These are phyloP conservation scores for Pythium biforme DNA, from an alignment of 352 stramenopile genomes.

Conservation along the genomic window DNA sequence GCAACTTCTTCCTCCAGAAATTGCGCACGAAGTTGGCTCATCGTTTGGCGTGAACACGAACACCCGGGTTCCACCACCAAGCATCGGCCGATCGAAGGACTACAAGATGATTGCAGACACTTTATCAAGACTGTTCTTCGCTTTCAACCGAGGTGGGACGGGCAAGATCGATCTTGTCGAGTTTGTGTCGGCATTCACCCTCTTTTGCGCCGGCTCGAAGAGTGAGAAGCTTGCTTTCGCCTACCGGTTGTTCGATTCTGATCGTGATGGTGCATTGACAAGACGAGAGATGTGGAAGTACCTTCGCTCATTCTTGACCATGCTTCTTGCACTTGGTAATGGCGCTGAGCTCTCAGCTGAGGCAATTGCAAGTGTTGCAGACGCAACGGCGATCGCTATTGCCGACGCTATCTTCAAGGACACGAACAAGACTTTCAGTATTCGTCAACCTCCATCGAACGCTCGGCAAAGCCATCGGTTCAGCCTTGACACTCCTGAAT, in stretches of 20 bases:
- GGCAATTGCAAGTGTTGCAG: slow-evolving; percentile 75
- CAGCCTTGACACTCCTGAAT: slow-evolving; percentile 60
- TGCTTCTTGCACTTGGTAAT: slow-evolving; percentile 93
- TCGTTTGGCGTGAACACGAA: slow-evolving; percentile 68
- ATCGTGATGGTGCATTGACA: slow-evolving; percentile 89
- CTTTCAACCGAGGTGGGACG: slow-evolving; percentile 82
- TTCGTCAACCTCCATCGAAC: slow-evolving; percentile 31
- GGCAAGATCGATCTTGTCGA: slow-evolving; percentile 87
- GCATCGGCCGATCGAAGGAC: slow-evolving; percentile 63
- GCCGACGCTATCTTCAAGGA: slow-evolving; percentile 83
- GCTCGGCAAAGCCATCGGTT: slow-evolving; percentile 41
- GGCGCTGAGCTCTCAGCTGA: slow-evolving; percentile 78
- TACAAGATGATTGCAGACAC: slow-evolving; percentile 77
- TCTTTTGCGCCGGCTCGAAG: slow-evolving; percentile 95
- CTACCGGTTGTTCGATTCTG: slow-evolving; percentile 89
- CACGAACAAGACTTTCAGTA: slow-evolving; percentile 76
- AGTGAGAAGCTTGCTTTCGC: slow-evolving; percentile 93
- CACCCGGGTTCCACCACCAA: slow-evolving; percentile 52
- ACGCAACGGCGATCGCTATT: slow-evolving; percentile 81
- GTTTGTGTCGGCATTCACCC: slow-evolving; percentile 92
- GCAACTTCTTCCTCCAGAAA: slow-evolving; percentile 52
- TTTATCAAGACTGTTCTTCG: slow-evolving; percentile 80
- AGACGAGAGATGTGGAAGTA: slow-evolving; percentile 92
- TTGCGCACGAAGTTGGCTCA: slow-evolving; percentile 50
- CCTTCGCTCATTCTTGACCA: slow-evolving; percentile 93